Conservation (phyloP, 768 basidiomycete species). For the Nidularia pulvinata region DNA sequence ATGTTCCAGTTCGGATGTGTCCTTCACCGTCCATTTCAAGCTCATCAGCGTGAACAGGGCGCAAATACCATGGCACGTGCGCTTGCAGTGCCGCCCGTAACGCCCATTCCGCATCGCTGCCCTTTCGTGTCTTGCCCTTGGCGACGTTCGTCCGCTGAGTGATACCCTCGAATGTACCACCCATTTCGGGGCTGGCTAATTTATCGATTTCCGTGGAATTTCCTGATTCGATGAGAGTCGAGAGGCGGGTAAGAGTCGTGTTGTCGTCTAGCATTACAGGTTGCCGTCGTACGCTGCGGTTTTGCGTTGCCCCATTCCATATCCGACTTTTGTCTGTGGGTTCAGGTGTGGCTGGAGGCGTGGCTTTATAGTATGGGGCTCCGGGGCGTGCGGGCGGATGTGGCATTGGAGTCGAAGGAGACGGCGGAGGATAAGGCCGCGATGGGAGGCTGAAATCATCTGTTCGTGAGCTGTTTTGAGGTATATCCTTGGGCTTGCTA, state of each 20-base stretch:
- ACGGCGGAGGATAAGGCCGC: slow-evolving; percentile 30
- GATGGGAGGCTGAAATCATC: background rate
- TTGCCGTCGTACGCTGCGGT: slow-evolving; percentile 29
- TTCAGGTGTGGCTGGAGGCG: slow-evolving; percentile 24
- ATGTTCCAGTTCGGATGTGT: slow-evolving; percentile 63
- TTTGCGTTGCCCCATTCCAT: slow-evolving; percentile 23
- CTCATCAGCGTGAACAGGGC: slow-evolving; percentile 57
- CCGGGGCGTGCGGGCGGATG: slow-evolving; percentile 21
- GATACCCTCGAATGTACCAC: slow-evolving; percentile 17
- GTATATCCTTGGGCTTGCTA: too few species aligned
- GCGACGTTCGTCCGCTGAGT: slow-evolving; percentile 10
- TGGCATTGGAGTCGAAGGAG: slow-evolving; percentile 36
- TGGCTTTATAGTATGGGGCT: slow-evolving; percentile 26
- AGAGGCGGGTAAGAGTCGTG: slow-evolving; percentile 23
- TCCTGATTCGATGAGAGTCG: slow-evolving; percentile 32
- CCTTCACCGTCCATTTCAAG: slow-evolving; percentile 68
- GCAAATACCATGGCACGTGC: slow-evolving; percentile 58
- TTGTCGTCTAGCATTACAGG: slow-evolving; percentile 38
- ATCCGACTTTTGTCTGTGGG: slow-evolving; percentile 13
- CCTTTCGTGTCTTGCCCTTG: slow-evolving; percentile 12
- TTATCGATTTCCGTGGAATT: slow-evolving; percentile 28
- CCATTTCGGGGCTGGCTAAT: slow-evolving; percentile 22
- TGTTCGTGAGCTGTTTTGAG: background rate
- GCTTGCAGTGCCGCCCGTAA: slow-evolving; percentile 10
- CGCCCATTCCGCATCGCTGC: slow-evolving; percentile 8